Conservation (phyloP, 805 yeast genomes). For the Huiozyma naganishii region DNA sequence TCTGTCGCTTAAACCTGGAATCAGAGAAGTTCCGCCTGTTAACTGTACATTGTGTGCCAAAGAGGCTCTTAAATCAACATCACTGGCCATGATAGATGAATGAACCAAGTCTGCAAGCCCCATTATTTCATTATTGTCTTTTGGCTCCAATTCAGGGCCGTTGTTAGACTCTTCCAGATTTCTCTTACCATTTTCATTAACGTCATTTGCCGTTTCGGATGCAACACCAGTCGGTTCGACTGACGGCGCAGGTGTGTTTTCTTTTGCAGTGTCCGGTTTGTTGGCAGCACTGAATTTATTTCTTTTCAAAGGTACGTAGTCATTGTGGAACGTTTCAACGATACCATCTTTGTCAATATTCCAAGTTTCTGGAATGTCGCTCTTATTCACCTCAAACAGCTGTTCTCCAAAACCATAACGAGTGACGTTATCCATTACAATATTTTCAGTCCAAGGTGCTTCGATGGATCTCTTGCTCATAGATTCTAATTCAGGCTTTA, state of each 20-base stretch:
- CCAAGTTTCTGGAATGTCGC: conserved; percentile 29
- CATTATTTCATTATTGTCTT: conserved; percentile 15
- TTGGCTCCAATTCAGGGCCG: conserved; percentile 1
- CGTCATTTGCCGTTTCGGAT: conserved; percentile 9
- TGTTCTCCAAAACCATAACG: conserved; percentile 58
- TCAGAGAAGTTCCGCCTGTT: conserved; percentile 73
- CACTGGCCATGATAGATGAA: conserved; percentile 44
- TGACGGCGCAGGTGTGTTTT: conserved; percentile 18
- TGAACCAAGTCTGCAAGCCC: conserved; percentile 56
- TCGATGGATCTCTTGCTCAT: conserved; percentile 45
- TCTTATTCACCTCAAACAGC: conserved; percentile 52
- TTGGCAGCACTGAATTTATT: conserved; percentile 25
- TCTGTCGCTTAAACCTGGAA: conserved; percentile 75
- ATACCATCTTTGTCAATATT: conserved; percentile 42
- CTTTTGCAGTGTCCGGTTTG: conserved; percentile 26
- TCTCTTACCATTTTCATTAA: conserved; percentile 24
- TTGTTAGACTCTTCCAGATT: conserved; percentile 11
- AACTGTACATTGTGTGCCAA: conserved; percentile 81
- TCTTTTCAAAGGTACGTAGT: conserved; percentile 67
- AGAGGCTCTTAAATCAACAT: conserved; percentile 75
- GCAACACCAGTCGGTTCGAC: conserved; percentile 12
- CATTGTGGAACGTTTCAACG: conserved; percentile 42
- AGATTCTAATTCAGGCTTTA: conserved; percentile 18
- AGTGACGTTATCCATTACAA: conserved; percentile 46
- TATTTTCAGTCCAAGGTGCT: conserved; percentile 62